Base-by-base conservation (phyloP, 805 yeast genomes). In the Candida cerambycidarum region DNA sequence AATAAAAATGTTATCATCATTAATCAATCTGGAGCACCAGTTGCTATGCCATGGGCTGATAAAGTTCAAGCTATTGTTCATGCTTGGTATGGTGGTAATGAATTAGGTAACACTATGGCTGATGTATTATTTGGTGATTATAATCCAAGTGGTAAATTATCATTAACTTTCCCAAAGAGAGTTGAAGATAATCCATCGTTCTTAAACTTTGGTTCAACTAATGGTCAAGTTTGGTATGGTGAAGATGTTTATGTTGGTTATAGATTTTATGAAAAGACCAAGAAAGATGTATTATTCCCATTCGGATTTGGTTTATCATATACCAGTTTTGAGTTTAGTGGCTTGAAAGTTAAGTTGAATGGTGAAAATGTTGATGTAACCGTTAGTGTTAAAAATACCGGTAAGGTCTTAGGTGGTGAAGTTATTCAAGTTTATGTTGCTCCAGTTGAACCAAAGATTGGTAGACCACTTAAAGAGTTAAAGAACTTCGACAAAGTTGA, bases 201-300 rank as follows among this genome's bases (percentile, higher is more conserved):
- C 46, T 53, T 63, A 46, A 59, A 61, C 45, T 63, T 52, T 32
- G 58, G 55, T 5, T 57, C 64, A 29, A 57, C 54, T 38, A 57
- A 57, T 31, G 68, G 67, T 19, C 50, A 57, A 33, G 66, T 62
- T 12, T 56, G 62, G 44, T 63, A 63, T 51, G 85, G 86, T 45
- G 88, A 82, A 57, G 85, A 80, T 54, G 75, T 82, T 35, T 81
- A 69, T 56, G 77, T 81, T 40, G 87, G 86, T 15, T 80, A 82
- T 65, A 65, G 79, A 45, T 78, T 62, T 63, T 82, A 78, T 58
- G 85, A 82, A 53, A 75, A 75, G 58, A 55, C 64, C 28, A 68
- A 73, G 47, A 62, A 58, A 32, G 67, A 67, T 19, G 79, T 76
- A 4, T 63, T 73, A 38, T 81, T 73, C 66, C 81, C 85, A 32